A percentile compares a stretch with the other conserved stretches of the same genome.
Conservation (phyloP, 2,329 filamentous ascomycete species). For the Fulvia fulva region DNA sequence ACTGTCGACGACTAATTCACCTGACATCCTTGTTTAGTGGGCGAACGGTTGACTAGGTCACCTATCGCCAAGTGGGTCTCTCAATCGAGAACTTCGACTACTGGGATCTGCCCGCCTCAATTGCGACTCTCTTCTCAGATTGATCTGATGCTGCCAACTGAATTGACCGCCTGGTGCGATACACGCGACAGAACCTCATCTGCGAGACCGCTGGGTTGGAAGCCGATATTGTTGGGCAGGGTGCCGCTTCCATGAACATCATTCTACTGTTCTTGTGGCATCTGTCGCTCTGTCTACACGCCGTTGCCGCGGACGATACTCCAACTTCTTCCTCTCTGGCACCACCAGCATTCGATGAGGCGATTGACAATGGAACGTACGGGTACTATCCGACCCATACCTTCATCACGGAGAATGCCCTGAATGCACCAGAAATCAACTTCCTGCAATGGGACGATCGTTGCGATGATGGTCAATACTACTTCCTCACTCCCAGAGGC, state of each 20-base stretch:
- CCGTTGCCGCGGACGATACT: constrained; percentile 5
- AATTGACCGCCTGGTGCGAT: not conserved
- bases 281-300: constrained; percentile 21
- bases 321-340: not conserved
- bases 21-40: not conserved
- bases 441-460: constrained; percentile 26
- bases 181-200: not conserved
- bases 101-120: not conserved
- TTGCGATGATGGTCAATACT: constrained; percentile 28
- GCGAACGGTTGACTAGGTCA: not conserved
- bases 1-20: not conserved
- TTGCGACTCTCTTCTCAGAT: constrained; percentile 25
- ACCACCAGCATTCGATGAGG: constrained; percentile 22
- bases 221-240: not conserved
- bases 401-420: constrained; percentile 23
- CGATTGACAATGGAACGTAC: constrained; percentile 28
- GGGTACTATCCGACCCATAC: constrained; percentile 27
- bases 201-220: not conserved
- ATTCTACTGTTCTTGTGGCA: constrained; percentile 22
- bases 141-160: constrained; percentile 46
- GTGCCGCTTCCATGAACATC: constrained; percentile 20
- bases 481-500: constrained; percentile 34
- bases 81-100: not conserved
- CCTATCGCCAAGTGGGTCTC: not conserved
- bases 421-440: constrained; percentile 27